A percentile compares a stretch with the other conserved stretches of the same genome.
These are phyloP conservation scores for Myxozyma neotropica DNA, from an alignment of 805 yeast species.

Conservation along the genomic window DNA sequence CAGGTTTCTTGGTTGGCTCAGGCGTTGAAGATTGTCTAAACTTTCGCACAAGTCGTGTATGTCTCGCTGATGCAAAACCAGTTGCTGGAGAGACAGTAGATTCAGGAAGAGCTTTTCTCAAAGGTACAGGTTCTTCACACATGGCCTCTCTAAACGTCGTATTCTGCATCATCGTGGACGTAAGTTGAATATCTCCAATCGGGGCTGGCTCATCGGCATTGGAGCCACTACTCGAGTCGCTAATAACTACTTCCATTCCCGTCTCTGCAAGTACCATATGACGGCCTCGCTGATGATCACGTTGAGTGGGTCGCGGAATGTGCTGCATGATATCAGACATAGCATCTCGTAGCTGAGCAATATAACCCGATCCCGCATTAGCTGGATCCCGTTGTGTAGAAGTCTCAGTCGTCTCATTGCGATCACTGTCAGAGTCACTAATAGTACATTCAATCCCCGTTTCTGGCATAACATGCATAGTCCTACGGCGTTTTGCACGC, in stretches of 20 bases:
- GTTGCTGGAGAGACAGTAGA: no score
- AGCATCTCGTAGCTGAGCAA: background rate
- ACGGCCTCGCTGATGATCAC: background rate
- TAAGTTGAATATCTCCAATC: no score
- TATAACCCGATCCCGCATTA: background rate
- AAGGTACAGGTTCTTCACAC: background rate
- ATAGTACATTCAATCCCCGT: conserved; percentile 1
- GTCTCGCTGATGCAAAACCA: no score
- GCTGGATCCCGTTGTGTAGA: background rate
- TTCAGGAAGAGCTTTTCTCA: background rate
- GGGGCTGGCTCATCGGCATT: no score
- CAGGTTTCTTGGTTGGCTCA: no score
- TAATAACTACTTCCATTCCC: background rate
- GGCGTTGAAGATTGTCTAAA: no score
- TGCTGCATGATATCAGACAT: background rate
- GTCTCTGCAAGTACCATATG: background rate
- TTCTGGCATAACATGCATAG: conserved; percentile 3
- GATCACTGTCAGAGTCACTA: background rate
- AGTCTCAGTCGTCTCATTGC: background rate
- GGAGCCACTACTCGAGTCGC: no score
- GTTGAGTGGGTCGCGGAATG: background rate
- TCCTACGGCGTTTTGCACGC: background rate
- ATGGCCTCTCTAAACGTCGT: background rate
- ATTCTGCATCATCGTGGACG: background rate
- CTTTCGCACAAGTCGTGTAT: no score